phyloP scores from a whole-genome alignment of 768 basidiomycete genomes.

The Tulasnella calospora region DNA sequence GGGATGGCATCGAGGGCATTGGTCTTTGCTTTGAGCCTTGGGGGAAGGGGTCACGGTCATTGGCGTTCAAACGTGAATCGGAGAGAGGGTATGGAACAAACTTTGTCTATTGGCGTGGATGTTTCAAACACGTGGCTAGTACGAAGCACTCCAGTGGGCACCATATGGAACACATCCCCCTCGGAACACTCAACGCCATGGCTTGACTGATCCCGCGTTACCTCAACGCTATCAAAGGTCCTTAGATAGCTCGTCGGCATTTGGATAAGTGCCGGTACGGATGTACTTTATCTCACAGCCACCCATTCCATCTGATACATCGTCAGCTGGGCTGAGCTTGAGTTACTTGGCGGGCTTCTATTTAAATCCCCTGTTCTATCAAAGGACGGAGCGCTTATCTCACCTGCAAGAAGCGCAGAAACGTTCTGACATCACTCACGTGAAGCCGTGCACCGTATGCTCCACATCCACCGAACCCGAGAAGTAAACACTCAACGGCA shows the following conservation, averaged over 20 bases:
- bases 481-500: background rate
- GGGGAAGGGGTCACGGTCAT: background rate
- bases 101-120: slow-evolving; percentile 5
- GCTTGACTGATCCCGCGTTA: background rate
- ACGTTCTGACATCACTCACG: slow-evolving; percentile 2
- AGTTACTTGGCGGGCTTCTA: slow-evolving; percentile 5
- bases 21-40: background rate
- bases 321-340: background rate
- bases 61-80: background rate
- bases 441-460: background rate
- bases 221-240: background rate
- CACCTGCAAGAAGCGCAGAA: background rate
- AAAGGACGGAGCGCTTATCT: background rate
- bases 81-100: background rate
- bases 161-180: background rate
- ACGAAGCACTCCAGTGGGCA: background rate
- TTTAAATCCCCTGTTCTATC: background rate
- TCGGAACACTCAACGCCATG: background rate
- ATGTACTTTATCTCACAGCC: background rate
- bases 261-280: background rate
- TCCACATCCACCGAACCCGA: background rate
- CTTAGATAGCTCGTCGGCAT: background rate
- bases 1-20: background rate
- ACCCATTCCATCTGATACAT: background rate
- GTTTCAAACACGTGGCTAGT: background rate